Percentiles rank a stretch among this genome's conserved stretches.
phyloP scores from a whole-genome alignment of 2,329 filamentous ascomycete species.

The Neofusicoccum ribis region DNA sequence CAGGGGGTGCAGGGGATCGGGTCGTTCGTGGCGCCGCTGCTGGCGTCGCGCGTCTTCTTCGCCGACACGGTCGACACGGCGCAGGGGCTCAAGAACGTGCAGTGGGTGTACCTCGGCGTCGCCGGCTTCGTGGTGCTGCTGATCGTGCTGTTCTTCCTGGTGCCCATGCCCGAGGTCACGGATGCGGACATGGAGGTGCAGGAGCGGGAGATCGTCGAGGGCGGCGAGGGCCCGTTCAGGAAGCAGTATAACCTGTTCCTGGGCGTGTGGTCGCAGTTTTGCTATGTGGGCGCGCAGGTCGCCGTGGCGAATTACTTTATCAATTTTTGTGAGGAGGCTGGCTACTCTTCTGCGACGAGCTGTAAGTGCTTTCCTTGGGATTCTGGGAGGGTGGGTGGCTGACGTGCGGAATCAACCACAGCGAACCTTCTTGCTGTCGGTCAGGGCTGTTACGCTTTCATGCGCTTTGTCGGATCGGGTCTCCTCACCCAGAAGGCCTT shows the following conservation, averaged over 20 bases:
- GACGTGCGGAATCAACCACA: neutral
- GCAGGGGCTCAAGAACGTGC: conserved; percentile 49
- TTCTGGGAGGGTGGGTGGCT: neutral
- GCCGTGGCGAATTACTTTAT: conserved; percentile 20
- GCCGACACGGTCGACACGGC: conserved; percentile 30
- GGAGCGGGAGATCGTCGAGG: conserved; percentile 14
- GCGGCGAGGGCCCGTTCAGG: conserved; percentile 17
- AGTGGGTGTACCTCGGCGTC: conserved; percentile 64
- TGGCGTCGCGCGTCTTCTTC: conserved; percentile 61
- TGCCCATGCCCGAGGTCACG: conserved; percentile 63
- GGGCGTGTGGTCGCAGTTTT: conserved; percentile 14
- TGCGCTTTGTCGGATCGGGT: conserved; percentile 25
- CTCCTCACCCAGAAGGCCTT: conserved; percentile 23
- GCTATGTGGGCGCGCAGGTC: conserved; percentile 14
- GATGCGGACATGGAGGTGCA: conserved; percentile 58
- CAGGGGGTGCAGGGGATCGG: conserved; percentile 65
- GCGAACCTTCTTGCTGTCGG: conserved; percentile 26
- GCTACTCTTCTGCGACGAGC: conserved; percentile 21
- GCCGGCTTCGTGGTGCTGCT: conserved; percentile 60
- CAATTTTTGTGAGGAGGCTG: conserved; percentile 24
- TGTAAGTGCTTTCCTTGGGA: conserved; percentile 6
- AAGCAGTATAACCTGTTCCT: conserved; percentile 24
- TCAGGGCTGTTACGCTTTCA: conserved; percentile 25
- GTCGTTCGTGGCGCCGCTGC: conserved; percentile 59
- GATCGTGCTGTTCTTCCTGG: conserved; percentile 61